A percentile compares a stretch with the other conserved stretches of the same genome.
Conservation (phyloP, 306 rosid species). For the Notholithocarpus densiflorus region DNA sequence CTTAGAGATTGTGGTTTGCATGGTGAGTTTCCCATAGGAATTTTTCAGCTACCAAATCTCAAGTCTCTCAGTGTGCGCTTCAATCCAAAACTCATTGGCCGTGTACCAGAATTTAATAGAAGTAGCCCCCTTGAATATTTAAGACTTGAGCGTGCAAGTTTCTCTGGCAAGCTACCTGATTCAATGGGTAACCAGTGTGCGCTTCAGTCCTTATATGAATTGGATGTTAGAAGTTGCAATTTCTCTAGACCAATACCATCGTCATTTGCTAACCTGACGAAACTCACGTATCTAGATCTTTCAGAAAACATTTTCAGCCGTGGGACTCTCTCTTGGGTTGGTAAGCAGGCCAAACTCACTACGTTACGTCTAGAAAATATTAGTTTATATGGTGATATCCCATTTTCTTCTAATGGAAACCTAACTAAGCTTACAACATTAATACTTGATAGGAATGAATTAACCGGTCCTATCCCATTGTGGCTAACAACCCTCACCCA, state of each 20-base stretch:
- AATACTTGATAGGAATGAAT: fast-evolving
- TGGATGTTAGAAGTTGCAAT: background rate
- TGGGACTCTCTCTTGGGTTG: background rate
- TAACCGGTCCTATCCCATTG: background rate
- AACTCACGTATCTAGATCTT: background rate
- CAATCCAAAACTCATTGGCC: background rate
- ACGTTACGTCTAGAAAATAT: fast-evolving
- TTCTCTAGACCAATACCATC: background rate
- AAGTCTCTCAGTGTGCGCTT: background rate
- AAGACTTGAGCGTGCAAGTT: too few species aligned
- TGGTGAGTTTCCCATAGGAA: background rate
- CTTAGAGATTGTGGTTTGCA: background rate
- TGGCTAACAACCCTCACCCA: background rate
- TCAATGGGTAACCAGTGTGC: background rate
- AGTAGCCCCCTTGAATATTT: background rate
- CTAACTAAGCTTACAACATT: fast-evolving
- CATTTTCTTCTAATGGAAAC: background rate
- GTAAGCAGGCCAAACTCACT: background rate
- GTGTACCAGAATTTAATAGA: background rate
- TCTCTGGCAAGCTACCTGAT: background rate
- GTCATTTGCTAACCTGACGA: background rate
- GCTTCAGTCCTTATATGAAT: background rate
- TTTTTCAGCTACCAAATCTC: background rate
- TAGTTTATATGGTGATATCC: background rate
- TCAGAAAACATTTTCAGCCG: background rate